These are phyloP conservation scores for Dalbergia cultrata DNA, from an alignment of 306 rosid genomes.

Conservation along the genomic window DNA sequence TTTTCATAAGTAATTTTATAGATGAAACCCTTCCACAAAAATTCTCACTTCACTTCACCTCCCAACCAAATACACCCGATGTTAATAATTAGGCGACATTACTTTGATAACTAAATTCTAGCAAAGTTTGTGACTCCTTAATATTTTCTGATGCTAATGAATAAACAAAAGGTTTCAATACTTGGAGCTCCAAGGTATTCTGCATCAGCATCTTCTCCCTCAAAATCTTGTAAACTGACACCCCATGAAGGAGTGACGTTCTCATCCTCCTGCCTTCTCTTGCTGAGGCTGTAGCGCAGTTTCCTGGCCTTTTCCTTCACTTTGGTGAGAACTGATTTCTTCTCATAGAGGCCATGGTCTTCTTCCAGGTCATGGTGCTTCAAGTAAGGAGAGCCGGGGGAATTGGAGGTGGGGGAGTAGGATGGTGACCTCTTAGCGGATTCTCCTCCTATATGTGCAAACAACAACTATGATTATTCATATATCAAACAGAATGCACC, in stretches of 20 bases:
- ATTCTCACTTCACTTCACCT: too few relatives aligned
- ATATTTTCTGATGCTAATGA: background rate
- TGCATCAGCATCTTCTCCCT: constrained; percentile 56
- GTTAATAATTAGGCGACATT: too few relatives aligned
- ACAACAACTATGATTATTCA: constrained; percentile 7
- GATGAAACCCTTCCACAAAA: too few relatives aligned
- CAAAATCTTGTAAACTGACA: constrained; percentile 58
- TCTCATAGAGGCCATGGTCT: constrained; percentile 65
- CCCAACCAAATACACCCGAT: too few relatives aligned
- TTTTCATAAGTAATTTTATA: too few relatives aligned
- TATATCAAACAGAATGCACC: background rate
- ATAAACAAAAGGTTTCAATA: constrained; percentile 41
- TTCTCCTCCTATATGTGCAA: constrained; percentile 58
- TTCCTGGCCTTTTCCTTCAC: constrained; percentile 85
- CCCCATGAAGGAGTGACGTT: constrained; percentile 68
- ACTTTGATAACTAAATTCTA: too few relatives aligned
- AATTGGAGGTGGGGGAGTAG: constrained; percentile 36
- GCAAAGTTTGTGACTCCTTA: too few relatives aligned
- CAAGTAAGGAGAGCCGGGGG: constrained; percentile 50
- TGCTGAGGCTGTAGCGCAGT: constrained; percentile 72
- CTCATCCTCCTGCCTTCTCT: constrained; percentile 65
- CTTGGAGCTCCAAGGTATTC: constrained; percentile 97
- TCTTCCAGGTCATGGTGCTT: constrained; percentile 64
- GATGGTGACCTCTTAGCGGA: constrained; percentile 51
- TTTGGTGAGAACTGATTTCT: constrained; percentile 86